These are phyloP conservation scores for Piper betle DNA, from an alignment of 164 flowering plant species.

Conservation along the genomic window DNA sequence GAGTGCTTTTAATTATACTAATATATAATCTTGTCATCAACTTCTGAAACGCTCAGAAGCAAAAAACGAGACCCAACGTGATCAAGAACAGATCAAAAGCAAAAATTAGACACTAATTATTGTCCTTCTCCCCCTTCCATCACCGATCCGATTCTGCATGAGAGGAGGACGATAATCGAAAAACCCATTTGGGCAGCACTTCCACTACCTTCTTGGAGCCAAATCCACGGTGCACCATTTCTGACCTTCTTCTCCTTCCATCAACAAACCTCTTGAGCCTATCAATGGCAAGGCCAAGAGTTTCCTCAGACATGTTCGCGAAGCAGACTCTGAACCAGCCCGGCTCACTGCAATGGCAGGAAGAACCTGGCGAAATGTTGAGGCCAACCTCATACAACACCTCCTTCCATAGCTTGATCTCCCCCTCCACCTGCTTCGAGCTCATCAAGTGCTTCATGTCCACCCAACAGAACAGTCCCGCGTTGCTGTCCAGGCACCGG, in stretches of 20 bases:
- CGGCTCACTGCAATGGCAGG: slow-evolving; percentile 83
- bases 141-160: slow-evolving; percentile 1
- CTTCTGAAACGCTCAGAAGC: background rate
- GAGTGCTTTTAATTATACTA: background rate
- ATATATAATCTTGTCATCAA: background rate
- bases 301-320: slow-evolving; percentile 68
- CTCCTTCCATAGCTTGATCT: slow-evolving; percentile 74
- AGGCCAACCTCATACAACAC: slow-evolving; percentile 51
- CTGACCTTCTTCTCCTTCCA: background rate
- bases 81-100: background rate
- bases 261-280: slow-evolving; percentile 35
- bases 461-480: slow-evolving; percentile 83
- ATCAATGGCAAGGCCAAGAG: slow-evolving; percentile 40
- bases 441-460: slow-evolving; percentile 64
- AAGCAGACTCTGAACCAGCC: slow-evolving; percentile 95
- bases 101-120: too few relatives aligned
- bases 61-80: background rate
- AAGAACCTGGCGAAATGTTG: slow-evolving; percentile 77
- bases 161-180: slow-evolving; percentile 23
- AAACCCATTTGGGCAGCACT: slow-evolving; percentile 41
- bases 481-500: slow-evolving; percentile 27
- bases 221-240: too few relatives aligned
- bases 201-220: slow-evolving; percentile 8
- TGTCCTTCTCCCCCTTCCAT: background rate
- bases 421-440: slow-evolving; percentile 43